These are phyloP conservation scores for Purpureocillium takamizusanense DNA, from an alignment of 2,329 filamentous ascomycete species.

Conservation along the genomic window DNA sequence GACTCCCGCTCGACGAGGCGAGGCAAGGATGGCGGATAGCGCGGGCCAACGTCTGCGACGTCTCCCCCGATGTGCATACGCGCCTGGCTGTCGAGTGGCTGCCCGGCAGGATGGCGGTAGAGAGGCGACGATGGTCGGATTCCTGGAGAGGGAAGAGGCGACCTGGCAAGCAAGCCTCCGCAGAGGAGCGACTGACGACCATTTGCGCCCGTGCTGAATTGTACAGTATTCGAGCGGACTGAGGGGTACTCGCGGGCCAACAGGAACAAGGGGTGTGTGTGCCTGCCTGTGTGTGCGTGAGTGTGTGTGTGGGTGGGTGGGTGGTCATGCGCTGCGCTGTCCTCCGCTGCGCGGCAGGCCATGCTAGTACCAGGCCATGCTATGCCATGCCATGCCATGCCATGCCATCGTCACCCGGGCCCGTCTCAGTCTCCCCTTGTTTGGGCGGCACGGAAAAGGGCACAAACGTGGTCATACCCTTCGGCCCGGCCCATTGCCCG, in stretches of 20 bases:
- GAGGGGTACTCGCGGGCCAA: slow-evolving; percentile 22
- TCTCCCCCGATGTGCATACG: slow-evolving; percentile 12
- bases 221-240: slow-evolving; percentile 27
- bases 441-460: slow-evolving; percentile 2
- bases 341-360: too few species aligned
- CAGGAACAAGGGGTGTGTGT: background rate
- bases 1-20: slow-evolving; percentile 2
- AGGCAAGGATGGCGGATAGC: slow-evolving; percentile 12
- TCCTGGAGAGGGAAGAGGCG: slow-evolving; percentile 25
- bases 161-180: slow-evolving; percentile 28
- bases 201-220: slow-evolving; percentile 24
- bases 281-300: slow-evolving; percentile 2
- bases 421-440: too few species aligned
- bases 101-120: slow-evolving; percentile 4
- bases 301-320: too few species aligned
- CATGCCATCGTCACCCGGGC: too few species aligned
- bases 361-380: too few species aligned
- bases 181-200: too few species aligned
- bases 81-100: slow-evolving; percentile 7
- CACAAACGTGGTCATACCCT: slow-evolving; percentile 10
- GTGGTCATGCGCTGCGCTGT: too few species aligned
- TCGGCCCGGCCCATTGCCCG: slow-evolving; percentile 5
- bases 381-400: too few species aligned
- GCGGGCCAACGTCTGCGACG: slow-evolving; percentile 12
- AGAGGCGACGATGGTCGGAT: slow-evolving; percentile 22